Conservation (phyloP, 805 yeast species). For the Candida insectalens region DNA sequence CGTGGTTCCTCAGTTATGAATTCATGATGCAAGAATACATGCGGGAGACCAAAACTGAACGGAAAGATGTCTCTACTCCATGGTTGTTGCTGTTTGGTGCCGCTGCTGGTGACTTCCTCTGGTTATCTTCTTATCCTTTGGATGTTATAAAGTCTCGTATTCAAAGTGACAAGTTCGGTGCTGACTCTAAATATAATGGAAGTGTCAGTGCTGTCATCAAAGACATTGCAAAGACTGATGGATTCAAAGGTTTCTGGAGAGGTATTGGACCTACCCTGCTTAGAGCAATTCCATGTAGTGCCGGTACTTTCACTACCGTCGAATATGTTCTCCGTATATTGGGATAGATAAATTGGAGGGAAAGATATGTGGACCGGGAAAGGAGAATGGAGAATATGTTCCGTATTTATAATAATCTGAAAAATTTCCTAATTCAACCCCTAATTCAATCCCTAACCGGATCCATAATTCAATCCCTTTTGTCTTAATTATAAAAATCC, state of each 20-base stretch:
- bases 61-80: conserved; percentile 43
- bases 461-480: no score
- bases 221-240: conserved; percentile 32
- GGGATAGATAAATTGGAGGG: conserved; percentile 30
- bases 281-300: conserved; percentile 57
- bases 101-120: conserved; percentile 56
- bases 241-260: conserved; percentile 48
- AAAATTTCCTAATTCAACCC: no score
- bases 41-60: conserved; percentile 23
- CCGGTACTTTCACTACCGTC: conserved; percentile 72
- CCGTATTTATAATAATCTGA: no score
- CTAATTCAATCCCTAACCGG: no score
- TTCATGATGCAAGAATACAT: conserved; percentile 34
- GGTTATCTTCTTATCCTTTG: conserved; percentile 47
- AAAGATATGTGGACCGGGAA: no score
- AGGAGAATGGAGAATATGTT: no score
- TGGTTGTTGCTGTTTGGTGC: conserved; percentile 53
- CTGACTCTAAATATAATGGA: conserved; percentile 33
- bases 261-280: conserved; percentile 51
- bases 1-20: conserved; percentile 65
- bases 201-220: conserved; percentile 25
- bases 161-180: conserved; percentile 45
- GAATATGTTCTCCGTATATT: conserved; percentile 53
- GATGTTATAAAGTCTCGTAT: conserved; percentile 42
- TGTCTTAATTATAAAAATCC: no score